These are phyloP conservation scores for Aspergillus diversus DNA, from an alignment of 495 filamentous ascomycete species.

Conservation along the genomic window DNA sequence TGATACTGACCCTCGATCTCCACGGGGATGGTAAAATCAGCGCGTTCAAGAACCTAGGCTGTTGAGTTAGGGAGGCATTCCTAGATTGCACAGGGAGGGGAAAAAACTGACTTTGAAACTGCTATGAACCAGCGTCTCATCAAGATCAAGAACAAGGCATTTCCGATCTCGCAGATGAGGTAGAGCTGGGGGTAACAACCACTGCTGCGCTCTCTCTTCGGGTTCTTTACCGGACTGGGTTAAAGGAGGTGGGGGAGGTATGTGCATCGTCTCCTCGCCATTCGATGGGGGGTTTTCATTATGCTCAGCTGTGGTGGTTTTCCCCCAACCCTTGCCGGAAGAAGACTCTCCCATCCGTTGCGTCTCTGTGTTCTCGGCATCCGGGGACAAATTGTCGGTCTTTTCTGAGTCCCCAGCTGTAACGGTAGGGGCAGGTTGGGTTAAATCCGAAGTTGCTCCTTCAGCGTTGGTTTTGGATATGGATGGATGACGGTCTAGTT, in stretches of 20 bases:
- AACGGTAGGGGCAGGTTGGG: constrained; percentile 4
- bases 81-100: not conserved
- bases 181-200: constrained; percentile 75
- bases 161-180: constrained; percentile 84
- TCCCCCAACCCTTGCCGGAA: constrained; percentile 9
- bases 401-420: constrained; percentile 12
- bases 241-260: constrained; percentile 62
- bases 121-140: constrained; percentile 98
- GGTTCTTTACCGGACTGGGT: constrained; percentile 44
- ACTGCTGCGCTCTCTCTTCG: constrained; percentile 60
- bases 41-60: constrained; percentile 89
- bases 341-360: constrained; percentile 19
- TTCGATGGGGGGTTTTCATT: constrained; percentile 29
- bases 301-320: constrained; percentile 22
- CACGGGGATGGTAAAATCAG: constrained; percentile 98
- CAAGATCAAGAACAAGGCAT: constrained; percentile 92
- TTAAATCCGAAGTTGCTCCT: not conserved
- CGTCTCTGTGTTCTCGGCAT: constrained; percentile 14
- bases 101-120: constrained; percentile 84
- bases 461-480: constrained; percentile 18
- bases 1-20: constrained; percentile 99
- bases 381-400: constrained; percentile 12
- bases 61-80: constrained; percentile 14
- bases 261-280: constrained; percentile 39
- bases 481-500: constrained; percentile 13